Base-by-base conservation (phyloP, 768 basidiomycete species). In the Kwoniella sp. region DNA sequence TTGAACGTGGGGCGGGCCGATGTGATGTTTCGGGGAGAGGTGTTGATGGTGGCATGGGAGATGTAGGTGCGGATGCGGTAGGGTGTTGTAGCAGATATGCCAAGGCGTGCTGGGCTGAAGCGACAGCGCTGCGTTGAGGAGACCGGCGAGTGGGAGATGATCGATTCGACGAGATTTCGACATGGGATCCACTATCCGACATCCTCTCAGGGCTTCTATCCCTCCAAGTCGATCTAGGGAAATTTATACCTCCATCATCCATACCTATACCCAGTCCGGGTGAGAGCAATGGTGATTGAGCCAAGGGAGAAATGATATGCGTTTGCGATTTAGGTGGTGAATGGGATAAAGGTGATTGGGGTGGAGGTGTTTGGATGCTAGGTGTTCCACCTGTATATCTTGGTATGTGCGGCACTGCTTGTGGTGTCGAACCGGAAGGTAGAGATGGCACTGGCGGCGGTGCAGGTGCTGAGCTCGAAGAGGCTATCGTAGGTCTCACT, bases 51-150 rank as follows among this genome's bases (percentile, higher is more conserved):
- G 51, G 58, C 19, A 58, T 30, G 25, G 70, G 73, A 17, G 73
- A 71, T 5, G 68, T 63, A 5, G 73, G 68, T 27, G 66, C 69
- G 2, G 70, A 72, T 8, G 68, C 67, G n/a, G 60, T 72, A 10
- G 68, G 67, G 48, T 71, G 68, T 46, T 65, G 70, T 27, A 51
- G 27, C 46, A 64, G 30, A 21, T 64, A 54, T 26, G 55, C 55
- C 5, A 58, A 21, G 17, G 63, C 44, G 55, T 58, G 57, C 19
- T 59, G 63, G 15, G 51, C 57, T n/a, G 64, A 49, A 10, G 40
- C 30, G 1, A 55, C 9, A 4, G 59, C 22, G 46, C 26, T 37
- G 1, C 47, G 9, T 17, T 48, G 22, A 33, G 63, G 58, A 8
- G 63, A 64, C 22, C 58, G 22, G 12, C 63, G 49, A 12, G 63